Percentiles rank a stretch among this genome's conserved stretches.
Evolutionary conservation across 306 rosid species (phyloP).

Genomic region (Cucumis hystrix): DNA sequence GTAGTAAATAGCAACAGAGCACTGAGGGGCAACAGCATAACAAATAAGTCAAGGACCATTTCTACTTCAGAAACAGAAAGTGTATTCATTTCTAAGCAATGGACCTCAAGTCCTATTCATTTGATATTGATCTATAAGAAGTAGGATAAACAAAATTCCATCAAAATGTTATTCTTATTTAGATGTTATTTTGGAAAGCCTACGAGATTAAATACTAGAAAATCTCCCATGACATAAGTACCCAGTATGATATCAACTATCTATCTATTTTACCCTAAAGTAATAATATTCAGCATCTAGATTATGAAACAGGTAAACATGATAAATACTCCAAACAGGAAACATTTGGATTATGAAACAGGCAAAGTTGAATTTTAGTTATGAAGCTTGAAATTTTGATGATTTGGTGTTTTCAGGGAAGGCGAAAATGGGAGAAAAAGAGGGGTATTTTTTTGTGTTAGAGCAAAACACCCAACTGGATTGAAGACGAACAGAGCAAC

Average conservation of each 20-base stretch:
- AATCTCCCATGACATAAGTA: not conserved
- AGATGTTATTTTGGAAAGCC: not conserved
- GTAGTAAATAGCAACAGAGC: conserved; percentile 59
- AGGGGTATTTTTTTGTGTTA: no score
- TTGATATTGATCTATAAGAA: conserved; percentile 52
- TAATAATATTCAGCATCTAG: not conserved
- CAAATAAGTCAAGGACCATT: conserved; percentile 70
- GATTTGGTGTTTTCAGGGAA: no score
- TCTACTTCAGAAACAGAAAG: conserved; percentile 49
- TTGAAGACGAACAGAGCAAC: no score
- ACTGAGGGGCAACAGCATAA: conserved; percentile 53
- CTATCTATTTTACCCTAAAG: not conserved
- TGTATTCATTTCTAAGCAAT: conserved; percentile 78
- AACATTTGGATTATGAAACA: no score
- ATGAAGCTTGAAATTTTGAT: no score
- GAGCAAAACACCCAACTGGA: no score
- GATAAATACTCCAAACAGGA: conserved; percentile 5
- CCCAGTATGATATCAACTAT: not conserved
- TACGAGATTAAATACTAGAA: not conserved
- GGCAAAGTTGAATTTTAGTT: no score
- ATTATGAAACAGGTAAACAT: not conserved
- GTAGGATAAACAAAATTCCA: conserved; percentile 53
- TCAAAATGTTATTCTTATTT: not conserved
- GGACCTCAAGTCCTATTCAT: conserved; percentile 71
- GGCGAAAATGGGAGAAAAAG: no score